phyloP scores from a whole-genome alignment of 768 basidiomycete genomes.

The Boletales sp. region DNA sequence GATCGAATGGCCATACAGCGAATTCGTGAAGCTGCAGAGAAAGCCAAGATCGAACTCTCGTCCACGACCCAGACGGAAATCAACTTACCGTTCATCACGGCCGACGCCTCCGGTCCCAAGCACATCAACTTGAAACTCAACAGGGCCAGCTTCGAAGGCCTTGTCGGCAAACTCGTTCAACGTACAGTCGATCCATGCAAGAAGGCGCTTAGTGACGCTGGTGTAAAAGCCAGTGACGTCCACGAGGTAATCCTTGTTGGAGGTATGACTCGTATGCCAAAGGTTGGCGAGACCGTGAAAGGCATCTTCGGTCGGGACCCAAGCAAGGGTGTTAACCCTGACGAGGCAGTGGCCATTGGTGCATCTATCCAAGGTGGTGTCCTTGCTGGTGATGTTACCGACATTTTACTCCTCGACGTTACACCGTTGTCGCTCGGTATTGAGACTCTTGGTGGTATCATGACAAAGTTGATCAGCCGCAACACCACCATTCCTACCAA shows the following conservation, averaged over 20 bases:
- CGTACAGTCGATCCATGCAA: conserved; percentile 95
- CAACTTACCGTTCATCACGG: conserved; percentile 97
- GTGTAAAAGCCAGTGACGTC: conserved; percentile 88
- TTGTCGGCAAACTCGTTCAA: conserved; percentile 79
- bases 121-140: conserved; percentile 93
- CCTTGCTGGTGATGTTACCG: conserved; percentile 92
- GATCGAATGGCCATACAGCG: conserved; percentile 98
- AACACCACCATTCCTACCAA: conserved; percentile 99
- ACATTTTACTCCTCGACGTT: conserved; percentile 91
- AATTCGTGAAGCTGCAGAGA: conserved; percentile 98
- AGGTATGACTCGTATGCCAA: conserved; percentile 98
- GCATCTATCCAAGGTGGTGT: conserved; percentile 99
- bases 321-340: conserved; percentile 98
- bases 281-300: conserved; percentile 86
- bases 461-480: conserved; percentile 97
- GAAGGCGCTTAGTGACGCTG: conserved; percentile 93
- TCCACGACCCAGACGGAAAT: conserved; percentile 94
- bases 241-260: conserved; percentile 98
- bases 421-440: conserved; percentile 95
- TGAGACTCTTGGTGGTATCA: conserved; percentile 98
- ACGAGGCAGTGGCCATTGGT: conserved; percentile 98
- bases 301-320: conserved; percentile 92
- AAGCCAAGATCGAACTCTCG: conserved; percentile 98
- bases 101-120: conserved; percentile 91
- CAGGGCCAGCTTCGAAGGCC: conserved; percentile 85